Base-by-base conservation (phyloP, 2,329 filamentous ascomycete species). In the Cryphonectria japonica region DNA sequence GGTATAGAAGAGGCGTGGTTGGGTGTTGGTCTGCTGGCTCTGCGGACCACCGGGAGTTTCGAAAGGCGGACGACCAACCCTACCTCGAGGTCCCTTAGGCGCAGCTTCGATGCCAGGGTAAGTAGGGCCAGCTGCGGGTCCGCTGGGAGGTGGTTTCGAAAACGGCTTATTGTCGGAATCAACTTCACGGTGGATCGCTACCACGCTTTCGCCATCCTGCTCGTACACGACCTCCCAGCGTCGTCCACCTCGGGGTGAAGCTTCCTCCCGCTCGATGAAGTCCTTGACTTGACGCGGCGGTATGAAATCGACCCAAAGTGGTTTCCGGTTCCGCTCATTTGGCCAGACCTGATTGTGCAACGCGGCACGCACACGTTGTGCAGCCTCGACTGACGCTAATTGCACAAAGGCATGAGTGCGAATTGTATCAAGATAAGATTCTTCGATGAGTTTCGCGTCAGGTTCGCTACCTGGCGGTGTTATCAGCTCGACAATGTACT, bases 271-370 rank as follows among this genome's bases (percentile, higher is more conserved):
- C 9, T 88, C 86, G 71, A 97, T 91, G 94, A 94, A 98, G 34
- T 87, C 86, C 19, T 83, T 79, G 4, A 97, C 86, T 74, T 89
- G 88, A 37, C 93, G 89, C 26, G 92, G 87, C 0, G 95, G 95
- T 29, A 98, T 86, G 79, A 96, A 98, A 79, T 99, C 96, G 3
- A 93, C 93, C 88, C 92, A 97, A 0, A 98, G 85, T 0, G 90
- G 86, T 79, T 96, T 97, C 43, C 96, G 88, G 75, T 91, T 93
- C 71, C 91, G 89, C 81, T 98, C 95, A 71, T 94, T 89, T 0
- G 95, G 95, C 93, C 95, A 98, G 50, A 94, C 87, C 32, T 87
- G 87, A 71, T 90, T 88, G 80, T 99, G 95, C 2, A 98, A 84
- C 2, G 88, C 87, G 13, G 89, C 87, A 65, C 95, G 92, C 11